Evolutionary conservation across 495 filamentous ascomycete species (phyloP).

Genomic region (Bombardia bombarda): DNA sequence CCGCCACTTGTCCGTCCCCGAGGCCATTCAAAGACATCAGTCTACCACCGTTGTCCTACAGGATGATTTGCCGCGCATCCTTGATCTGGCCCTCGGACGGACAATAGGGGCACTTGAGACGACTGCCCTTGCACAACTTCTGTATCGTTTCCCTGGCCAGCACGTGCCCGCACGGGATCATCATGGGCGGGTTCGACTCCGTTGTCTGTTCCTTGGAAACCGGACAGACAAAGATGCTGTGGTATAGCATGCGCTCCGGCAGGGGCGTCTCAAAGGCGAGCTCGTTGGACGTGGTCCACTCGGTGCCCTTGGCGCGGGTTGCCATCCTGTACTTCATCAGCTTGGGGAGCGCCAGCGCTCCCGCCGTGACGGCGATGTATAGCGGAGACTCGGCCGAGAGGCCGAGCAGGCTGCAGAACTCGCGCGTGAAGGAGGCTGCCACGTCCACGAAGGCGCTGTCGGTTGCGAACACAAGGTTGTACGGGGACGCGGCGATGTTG

Average conservation of each 20-base stretch:
- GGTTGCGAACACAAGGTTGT: constrained; percentile 65
- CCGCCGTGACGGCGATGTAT: constrained; percentile 84
- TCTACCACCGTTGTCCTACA: too few relatives aligned
- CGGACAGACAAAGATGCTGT: constrained; percentile 95
- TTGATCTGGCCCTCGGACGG: constrained; percentile 69
- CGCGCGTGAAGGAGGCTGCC: constrained; percentile 74
- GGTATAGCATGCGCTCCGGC: constrained; percentile 79
- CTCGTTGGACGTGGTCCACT: constrained; percentile 90
- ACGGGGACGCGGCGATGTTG: constrained; percentile 64
- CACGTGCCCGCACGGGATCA: constrained; percentile 95
- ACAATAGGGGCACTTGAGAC: constrained; percentile 96
- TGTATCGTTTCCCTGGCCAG: constrained; percentile 77
- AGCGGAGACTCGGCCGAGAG: constrained; percentile 83
- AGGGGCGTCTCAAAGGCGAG: constrained; percentile 89
- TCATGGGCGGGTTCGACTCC: constrained; percentile 90
- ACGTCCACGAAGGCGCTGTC: constrained; percentile 70
- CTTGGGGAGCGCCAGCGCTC: constrained; percentile 80
- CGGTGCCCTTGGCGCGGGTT: constrained; percentile 78
- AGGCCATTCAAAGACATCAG: too few relatives aligned
- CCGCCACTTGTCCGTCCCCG: too few relatives aligned
- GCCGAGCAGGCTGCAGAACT: constrained; percentile 89
- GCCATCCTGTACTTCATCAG: constrained; percentile 74
- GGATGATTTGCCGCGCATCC: constrained; percentile 66
- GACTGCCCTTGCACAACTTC: constrained; percentile 63
- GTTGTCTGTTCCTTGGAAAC: constrained; percentile 95